These are phyloP conservation scores for Amphichorda felina DNA, from an alignment of 2,329 filamentous ascomycete species.

Conservation along the genomic window DNA sequence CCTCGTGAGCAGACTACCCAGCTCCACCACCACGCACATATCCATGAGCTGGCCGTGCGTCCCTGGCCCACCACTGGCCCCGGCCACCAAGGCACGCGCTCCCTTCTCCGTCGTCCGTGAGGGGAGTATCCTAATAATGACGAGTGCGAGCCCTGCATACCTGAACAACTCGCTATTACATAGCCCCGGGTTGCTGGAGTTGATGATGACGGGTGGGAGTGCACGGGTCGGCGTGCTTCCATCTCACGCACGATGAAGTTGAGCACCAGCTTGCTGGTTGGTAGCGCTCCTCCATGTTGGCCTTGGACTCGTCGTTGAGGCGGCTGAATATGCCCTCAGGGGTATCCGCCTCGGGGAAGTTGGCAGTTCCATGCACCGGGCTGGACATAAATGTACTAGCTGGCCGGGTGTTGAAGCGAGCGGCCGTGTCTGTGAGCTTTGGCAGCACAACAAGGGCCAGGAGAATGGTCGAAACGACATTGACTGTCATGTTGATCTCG, in stretches of 20 bases:
- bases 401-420: constrained; percentile 8
- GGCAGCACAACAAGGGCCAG: constrained; percentile 37
- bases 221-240: constrained; percentile 5
- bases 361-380: constrained; percentile 12
- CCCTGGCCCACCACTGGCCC: constrained; percentile 22
- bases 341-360: constrained; percentile 13
- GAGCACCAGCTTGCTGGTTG: constrained; percentile 18
- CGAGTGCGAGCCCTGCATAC: constrained; percentile 12
- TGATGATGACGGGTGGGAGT: constrained; percentile 28
- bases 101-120: constrained; percentile 34
- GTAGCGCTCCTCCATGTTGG: constrained; percentile 10
- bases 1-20: constrained; percentile 24
- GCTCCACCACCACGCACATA: constrained; percentile 14
- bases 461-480: constrained; percentile 40
- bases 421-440: constrained; percentile 29
- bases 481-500: constrained; percentile 37
- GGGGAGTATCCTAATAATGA: constrained; percentile 17
- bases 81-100: constrained; percentile 28
- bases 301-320: constrained; percentile 12
- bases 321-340: constrained; percentile 15
- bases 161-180: constrained; percentile 34
- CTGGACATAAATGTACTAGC: constrained; percentile 15
- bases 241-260: constrained; percentile 13
- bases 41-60: constrained; percentile 33
- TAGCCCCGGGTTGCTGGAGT: constrained; percentile 38